Evolutionary conservation across 2,329 filamentous ascomycete species (phyloP), one percentile per base, ranked within the genome.

Genomic region (Ascocoryne sarcoides): DNA sequence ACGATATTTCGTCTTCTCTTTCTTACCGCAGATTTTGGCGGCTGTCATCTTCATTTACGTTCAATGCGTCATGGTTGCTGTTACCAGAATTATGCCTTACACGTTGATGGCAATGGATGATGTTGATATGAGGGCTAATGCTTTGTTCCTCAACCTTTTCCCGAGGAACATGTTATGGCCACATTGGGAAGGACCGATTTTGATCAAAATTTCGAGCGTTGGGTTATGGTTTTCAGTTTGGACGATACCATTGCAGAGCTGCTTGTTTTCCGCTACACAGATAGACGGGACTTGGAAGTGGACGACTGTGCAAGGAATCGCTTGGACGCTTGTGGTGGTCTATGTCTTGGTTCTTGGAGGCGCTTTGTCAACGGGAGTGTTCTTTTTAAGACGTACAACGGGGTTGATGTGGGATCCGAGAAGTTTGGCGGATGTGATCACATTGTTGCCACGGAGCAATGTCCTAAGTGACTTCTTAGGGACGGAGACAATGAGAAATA

Each of bases 381-480:
- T 76, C 47, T 85, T 89, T 64, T 65, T 72, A 39, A 63, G 69
- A 16, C 69, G 73, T 20, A 71, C 70, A 52, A 93, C 87, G 0
- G 88, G 88, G 0, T 66, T 95, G 46, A 73, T 82, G 55, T 95
- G 89, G 89, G 87, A 95, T 57, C 75, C 87, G 2, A 72, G 82
- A 33, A 90, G 81, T 17, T 66, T 95, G 5, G 89, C 84, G 3
- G 88, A 95, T 57, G 66, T 94, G 28, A 72, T 92, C 32, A 76
- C 82, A 1, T 69, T 95, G 9, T 70, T 94, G 18, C 81, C 86
- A 48, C 76, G 83, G 44, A 89, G 85, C 48, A 95, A 94, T 60
- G 77, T 82, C 14, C 70, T 88, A 36, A 67, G 70, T 16, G 82
- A 84, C 53, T 94, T 88, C 60, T 69, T 74, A 10, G 76, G 76